Conservation (phyloP, 345 rosid species). For the Hirschfeldia incana region DNA sequence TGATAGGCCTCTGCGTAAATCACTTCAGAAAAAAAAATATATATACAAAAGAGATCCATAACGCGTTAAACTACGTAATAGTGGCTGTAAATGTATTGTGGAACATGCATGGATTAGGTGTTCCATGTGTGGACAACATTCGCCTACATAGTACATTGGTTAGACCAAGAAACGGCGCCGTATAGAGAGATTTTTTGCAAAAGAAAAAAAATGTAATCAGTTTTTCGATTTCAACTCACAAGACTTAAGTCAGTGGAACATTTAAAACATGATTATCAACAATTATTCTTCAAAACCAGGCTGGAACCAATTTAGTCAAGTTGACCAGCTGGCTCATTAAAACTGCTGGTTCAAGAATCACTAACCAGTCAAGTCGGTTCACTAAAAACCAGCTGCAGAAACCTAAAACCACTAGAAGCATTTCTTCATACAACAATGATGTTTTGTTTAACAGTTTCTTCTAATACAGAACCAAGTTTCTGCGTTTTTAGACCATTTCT, state of each 20-base stretch:
- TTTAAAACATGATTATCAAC: background rate
- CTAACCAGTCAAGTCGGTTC: background rate
- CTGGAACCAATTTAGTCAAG: background rate
- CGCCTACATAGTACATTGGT: background rate
- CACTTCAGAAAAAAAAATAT: background rate
- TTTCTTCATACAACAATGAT: background rate
- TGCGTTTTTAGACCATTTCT: background rate
- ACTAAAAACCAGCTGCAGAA: background rate
- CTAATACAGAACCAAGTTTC: slow-evolving; percentile 4
- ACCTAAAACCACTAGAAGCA: background rate
- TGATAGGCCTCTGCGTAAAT: slow-evolving; percentile 15
- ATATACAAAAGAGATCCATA: background rate
- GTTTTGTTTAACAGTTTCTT: background rate
- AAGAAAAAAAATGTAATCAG: background rate
- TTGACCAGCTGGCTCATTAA: slow-evolving; percentile 22
- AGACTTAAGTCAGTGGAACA: background rate
- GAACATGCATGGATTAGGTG: slow-evolving; percentile 1
- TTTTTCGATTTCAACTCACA: background rate
- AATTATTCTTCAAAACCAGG: background rate
- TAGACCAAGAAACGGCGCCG: background rate
- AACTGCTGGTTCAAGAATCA: background rate
- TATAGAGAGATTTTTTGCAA: background rate
- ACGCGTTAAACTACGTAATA: slow-evolving; percentile 16
- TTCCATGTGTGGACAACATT: background rate
- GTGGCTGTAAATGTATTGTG: slow-evolving; percentile 12